A percentile compares a stretch with the other conserved stretches of the same genome.
These are phyloP conservation scores for Mychonastes homosphaera DNA, from an alignment of 139 green algal species.

Conservation along the genomic window DNA sequence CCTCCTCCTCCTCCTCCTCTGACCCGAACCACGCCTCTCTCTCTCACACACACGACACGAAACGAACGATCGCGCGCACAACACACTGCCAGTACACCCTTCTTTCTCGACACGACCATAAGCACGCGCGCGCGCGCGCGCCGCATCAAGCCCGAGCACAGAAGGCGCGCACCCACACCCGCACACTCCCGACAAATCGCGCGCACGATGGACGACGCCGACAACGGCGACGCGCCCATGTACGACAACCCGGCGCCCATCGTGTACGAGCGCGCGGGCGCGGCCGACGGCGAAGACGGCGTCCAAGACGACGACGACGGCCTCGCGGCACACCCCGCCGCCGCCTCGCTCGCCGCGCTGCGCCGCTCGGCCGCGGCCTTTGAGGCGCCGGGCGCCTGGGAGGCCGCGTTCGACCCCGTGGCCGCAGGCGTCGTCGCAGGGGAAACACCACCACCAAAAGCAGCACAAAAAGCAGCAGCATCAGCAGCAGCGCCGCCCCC, in stretches of 20 bases:
- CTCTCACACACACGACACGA: neutral
- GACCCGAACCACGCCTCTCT: neutral
- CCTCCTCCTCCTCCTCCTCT: neutral
- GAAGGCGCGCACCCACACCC: too few relatives aligned
- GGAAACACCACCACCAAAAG: neutral
- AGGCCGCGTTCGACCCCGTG: neutral
- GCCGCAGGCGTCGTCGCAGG: neutral
- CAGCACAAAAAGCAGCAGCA: neutral
- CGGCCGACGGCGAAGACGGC: neutral
- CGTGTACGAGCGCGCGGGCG: neutral
- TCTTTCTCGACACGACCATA: neutral
- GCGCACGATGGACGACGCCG: conserved; percentile 3
- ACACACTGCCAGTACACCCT: neutral
- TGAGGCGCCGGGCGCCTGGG: neutral
- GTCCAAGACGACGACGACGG: neutral
- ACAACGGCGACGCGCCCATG: conserved; percentile 9
- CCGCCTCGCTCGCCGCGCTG: neutral
- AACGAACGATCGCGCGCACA: neutral
- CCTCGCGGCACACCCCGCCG: neutral
- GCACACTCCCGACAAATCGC: too few relatives aligned
- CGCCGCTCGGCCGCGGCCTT: neutral
- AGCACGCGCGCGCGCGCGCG: neutral
- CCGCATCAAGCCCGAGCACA: conserved; percentile 3
- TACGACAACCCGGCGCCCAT: neutral
- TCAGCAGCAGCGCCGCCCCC: neutral